A percentile compares a stretch with the other conserved stretches of the same genome.
phyloP scores from a whole-genome alignment of 257 asterid species.

The Striga asiatica region DNA sequence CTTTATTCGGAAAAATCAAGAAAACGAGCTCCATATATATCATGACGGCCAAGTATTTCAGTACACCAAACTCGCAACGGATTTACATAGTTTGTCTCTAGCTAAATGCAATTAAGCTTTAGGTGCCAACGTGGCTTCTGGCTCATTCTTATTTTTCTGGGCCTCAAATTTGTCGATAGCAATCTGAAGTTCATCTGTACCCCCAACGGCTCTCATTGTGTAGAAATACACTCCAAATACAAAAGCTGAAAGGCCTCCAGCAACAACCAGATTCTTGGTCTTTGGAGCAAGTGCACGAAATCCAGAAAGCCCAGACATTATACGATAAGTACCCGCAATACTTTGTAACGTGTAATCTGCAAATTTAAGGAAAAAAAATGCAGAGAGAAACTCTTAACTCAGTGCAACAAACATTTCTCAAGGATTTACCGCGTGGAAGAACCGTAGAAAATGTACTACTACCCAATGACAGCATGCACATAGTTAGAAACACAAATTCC shows the following conservation, averaged over 20 bases:
- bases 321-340: background rate
- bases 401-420: background rate
- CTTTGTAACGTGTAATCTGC: conserved; percentile 15
- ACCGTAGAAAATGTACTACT: too few relatives aligned
- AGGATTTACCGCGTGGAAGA: too few relatives aligned
- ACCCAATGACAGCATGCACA: too few relatives aligned
- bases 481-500: too few relatives aligned
- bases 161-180: conserved; percentile 77
- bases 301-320: conserved; percentile 56
- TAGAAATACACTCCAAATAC: conserved; percentile 84
- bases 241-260: conserved; percentile 59
- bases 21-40: background rate
- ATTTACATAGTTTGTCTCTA: background rate
- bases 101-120: conserved; percentile 22
- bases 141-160: conserved; percentile 32
- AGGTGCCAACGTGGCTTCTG: conserved; percentile 27
- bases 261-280: conserved; percentile 58
- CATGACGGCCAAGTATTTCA: too few relatives aligned
- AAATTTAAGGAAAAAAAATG: background rate
- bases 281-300: conserved; percentile 51
- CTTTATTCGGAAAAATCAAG: conserved; percentile 11
- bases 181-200: conserved; percentile 74
- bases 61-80: conserved; percentile 9
- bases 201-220: conserved; percentile 88
- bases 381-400: background rate